A percentile compares a stretch with the other conserved stretches of the same genome.
Evolutionary conservation across 1,284 basidiomycete genomes (phyloP).

Genomic region (Ceratobasidium sp.): DNA sequence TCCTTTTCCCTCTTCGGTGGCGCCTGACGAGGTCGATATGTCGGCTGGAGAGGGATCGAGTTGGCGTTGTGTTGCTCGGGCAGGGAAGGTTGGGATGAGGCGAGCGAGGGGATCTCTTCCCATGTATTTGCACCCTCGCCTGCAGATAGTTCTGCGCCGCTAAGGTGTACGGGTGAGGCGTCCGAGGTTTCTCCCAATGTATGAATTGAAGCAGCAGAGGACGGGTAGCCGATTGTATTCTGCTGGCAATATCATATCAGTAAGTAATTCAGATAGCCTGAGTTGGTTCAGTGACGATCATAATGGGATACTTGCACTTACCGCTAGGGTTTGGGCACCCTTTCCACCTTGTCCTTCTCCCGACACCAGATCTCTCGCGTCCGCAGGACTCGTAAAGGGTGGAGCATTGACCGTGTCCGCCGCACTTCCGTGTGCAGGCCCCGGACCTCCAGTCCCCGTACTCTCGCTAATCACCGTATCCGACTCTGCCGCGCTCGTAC

Average conservation of each 20-base stretch:
- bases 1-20: constrained; percentile 48
- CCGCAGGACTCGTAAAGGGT: constrained; percentile 58
- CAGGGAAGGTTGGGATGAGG: constrained; percentile 48
- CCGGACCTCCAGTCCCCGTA: constrained; percentile 17
- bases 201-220: constrained; percentile 33
- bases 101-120: constrained; percentile 51
- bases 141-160: constrained; percentile 38
- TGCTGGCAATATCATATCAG: constrained; percentile 3
- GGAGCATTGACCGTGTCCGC: constrained; percentile 26
- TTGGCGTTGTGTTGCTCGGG: constrained; percentile 43
- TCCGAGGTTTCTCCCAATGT: constrained; percentile 30
- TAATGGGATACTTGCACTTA: constrained; percentile 42
- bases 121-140: constrained; percentile 38
- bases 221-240: constrained; percentile 33
- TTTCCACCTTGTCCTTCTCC: constrained; percentile 58
- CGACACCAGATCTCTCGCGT: constrained; percentile 60
- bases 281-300: too few species aligned
- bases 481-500: neutral
- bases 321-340: constrained; percentile 50
- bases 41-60: constrained; percentile 44
- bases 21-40: constrained; percentile 33
- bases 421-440: constrained; percentile 19
- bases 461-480: constrained; percentile 27
- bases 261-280: too few species aligned
- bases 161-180: constrained; percentile 35